Evolutionary conservation across 2,329 filamentous ascomycete genomes (phyloP).

Genomic region (Tolypocladium cylindrosporum): DNA sequence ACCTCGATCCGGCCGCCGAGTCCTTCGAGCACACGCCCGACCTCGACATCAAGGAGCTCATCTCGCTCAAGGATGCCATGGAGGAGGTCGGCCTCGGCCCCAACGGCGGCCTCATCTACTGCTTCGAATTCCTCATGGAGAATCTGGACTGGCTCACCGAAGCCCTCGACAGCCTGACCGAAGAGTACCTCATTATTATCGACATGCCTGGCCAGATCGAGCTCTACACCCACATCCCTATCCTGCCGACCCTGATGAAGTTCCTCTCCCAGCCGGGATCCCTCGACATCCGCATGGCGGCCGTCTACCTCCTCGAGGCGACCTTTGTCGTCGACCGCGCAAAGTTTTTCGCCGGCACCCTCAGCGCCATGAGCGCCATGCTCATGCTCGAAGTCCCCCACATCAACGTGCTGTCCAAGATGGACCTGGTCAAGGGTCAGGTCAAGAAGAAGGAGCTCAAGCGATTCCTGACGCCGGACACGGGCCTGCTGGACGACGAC

Average conservation of each 20-base stretch:
- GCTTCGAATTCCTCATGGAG: conserved; percentile 90
- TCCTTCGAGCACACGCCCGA: conserved; percentile 85
- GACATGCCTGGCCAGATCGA: conserved; percentile 99
- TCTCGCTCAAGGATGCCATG: conserved; percentile 92
- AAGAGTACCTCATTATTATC: conserved; percentile 95
- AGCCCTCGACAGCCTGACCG: conserved; percentile 72
- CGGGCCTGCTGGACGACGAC: conserved; percentile 71
- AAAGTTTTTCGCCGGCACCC: conserved; percentile 93
- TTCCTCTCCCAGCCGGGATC: conserved; percentile 70
- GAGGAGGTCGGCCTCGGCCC: conserved; percentile 85
- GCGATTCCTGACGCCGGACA: conserved; percentile 81
- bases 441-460: conserved; percentile 81
- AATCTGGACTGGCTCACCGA: conserved; percentile 89
- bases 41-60: conserved; percentile 90
- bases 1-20: conserved; percentile 94
- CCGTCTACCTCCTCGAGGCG: conserved; percentile 87
- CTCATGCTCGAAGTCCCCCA: conserved; percentile 96
- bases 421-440: conserved; percentile 91
- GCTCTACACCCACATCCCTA: conserved; percentile 92
- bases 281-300: conserved; percentile 85
- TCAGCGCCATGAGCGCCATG: conserved; percentile 98
- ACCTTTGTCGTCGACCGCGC: conserved; percentile 93
- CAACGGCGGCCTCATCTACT: conserved; percentile 90
- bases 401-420: conserved; percentile 93
- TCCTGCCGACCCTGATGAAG: conserved; percentile 74